These are phyloP conservation scores for Candida verbasci DNA, from an alignment of 805 yeast species.

Conservation along the genomic window DNA sequence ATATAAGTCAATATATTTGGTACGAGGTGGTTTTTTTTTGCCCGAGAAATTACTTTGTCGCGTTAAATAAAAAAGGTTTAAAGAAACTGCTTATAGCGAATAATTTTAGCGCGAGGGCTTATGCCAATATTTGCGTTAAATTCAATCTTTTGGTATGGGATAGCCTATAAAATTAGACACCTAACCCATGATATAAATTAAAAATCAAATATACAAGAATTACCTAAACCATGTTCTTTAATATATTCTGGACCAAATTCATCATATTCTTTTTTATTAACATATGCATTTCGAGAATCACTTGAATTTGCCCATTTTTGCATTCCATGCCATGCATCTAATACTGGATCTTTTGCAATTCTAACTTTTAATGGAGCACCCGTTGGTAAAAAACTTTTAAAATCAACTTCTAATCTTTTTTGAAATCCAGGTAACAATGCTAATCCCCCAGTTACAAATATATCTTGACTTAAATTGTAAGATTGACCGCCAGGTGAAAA, in stretches of 20 bases:
- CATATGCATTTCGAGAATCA: constrained; percentile 42
- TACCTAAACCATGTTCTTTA: constrained; percentile 80
- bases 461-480: constrained; percentile 51
- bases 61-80: no score
- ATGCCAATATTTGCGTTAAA: no score
- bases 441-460: constrained; percentile 86
- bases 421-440: constrained; percentile 61
- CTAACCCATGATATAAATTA: constrained; percentile 10
- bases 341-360: constrained; percentile 59
- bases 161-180: no score
- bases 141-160: no score
- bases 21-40: no score
- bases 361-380: constrained; percentile 59
- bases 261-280: constrained; percentile 71
- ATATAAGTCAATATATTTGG: no score
- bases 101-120: no score
- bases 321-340: constrained; percentile 96
- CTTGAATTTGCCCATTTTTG: constrained; percentile 58
- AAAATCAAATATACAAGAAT: constrained; percentile 33
- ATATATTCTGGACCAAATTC: constrained; percentile 89
- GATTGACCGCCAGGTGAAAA: constrained; percentile 53
- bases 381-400: constrained; percentile 66
- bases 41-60: no score
- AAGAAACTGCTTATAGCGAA: no score
- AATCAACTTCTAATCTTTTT: constrained; percentile 65